Evolutionary conservation across 257 asterid genomes (phyloP).

Genomic region (Jaltomata sinuosa): DNA sequence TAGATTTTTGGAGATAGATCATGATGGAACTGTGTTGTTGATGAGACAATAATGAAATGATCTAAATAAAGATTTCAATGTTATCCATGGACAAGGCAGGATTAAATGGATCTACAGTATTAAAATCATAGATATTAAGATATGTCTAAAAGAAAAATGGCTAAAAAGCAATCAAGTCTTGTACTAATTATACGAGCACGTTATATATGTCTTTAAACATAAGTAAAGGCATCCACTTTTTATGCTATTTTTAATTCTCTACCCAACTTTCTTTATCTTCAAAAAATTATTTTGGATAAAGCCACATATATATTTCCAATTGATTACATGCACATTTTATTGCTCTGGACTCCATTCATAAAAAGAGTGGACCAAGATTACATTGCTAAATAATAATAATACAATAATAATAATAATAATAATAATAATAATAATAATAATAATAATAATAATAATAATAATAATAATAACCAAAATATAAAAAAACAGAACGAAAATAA

Average conservation of each 20-base stretch:
- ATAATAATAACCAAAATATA: not conserved
- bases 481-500: not conserved
- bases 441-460: not conserved
- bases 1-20: slow-evolving; percentile 5
- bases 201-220: slow-evolving; percentile 16
- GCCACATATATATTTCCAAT: not conserved
- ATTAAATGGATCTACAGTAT: not conserved
- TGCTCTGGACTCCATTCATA: not conserved
- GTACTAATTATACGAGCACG: slow-evolving; percentile 31
- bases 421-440: not conserved
- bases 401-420: not conserved
- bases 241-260: not conserved
- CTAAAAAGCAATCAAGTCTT: not conserved
- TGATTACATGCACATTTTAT: not conserved
- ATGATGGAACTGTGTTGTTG: slow-evolving; percentile 2
- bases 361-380: not conserved
- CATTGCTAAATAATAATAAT: not conserved
- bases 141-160: not conserved
- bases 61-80: not conserved
- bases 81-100: not conserved
- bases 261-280: not conserved
- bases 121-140: slow-evolving; percentile 1
- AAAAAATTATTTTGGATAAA: not conserved
- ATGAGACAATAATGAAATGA: slow-evolving; percentile 2
- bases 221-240: slow-evolving; percentile 6